A percentile compares a stretch with the other conserved stretches of the same genome.
phyloP scores from a whole-genome alignment of 768 basidiomycete species.

The Symmetrospora coprosmae region DNA sequence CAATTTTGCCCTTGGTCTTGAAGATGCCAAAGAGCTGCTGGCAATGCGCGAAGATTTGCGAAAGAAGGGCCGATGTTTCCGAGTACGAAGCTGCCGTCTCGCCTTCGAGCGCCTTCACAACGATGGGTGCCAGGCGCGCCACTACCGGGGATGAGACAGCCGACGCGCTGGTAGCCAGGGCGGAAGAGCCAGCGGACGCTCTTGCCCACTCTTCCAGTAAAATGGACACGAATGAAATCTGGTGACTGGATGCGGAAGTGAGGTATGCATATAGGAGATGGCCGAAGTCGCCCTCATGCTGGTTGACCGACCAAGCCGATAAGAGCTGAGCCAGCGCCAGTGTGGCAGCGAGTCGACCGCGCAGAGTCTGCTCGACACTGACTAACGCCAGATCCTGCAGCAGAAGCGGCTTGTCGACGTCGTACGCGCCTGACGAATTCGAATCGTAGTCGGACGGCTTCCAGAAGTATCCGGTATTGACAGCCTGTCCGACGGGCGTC shows the following conservation, averaged over 20 bases:
- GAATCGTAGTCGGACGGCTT: constrained; percentile 36
- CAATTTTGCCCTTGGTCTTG: constrained; percentile 70
- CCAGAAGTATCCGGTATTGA: constrained; percentile 52
- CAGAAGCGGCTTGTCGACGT: constrained; percentile 92
- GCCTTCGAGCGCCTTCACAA: constrained; percentile 45
- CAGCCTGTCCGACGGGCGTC: constrained; percentile 76
- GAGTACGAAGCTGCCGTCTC: constrained; percentile 66
- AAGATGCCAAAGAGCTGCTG: constrained; percentile 67
- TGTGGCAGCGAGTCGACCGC: constrained; percentile 64
- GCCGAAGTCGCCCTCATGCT: constrained; percentile 52
- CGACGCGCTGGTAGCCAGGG: constrained; percentile 36
- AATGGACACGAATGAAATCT: constrained; percentile 69
- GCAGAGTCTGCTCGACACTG: constrained; percentile 56
- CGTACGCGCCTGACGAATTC: constrained; percentile 46
- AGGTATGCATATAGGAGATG: constrained; percentile 59
- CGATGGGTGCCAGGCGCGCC: constrained; percentile 32
- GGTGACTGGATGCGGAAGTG: constrained; percentile 73
- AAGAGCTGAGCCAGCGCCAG: constrained; percentile 61
- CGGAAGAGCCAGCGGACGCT: constrained; percentile 30
- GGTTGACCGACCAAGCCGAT: neutral
- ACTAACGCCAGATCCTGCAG: constrained; percentile 76
- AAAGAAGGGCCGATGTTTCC: constrained; percentile 72
- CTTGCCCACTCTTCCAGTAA: constrained; percentile 85
- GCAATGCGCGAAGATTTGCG: constrained; percentile 66
- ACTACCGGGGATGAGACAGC: constrained; percentile 30